Evolutionary conservation across 805 yeast genomes (phyloP), one percentile per base, ranked within the genome.

Genomic region (Blastobotrys americana): DNA sequence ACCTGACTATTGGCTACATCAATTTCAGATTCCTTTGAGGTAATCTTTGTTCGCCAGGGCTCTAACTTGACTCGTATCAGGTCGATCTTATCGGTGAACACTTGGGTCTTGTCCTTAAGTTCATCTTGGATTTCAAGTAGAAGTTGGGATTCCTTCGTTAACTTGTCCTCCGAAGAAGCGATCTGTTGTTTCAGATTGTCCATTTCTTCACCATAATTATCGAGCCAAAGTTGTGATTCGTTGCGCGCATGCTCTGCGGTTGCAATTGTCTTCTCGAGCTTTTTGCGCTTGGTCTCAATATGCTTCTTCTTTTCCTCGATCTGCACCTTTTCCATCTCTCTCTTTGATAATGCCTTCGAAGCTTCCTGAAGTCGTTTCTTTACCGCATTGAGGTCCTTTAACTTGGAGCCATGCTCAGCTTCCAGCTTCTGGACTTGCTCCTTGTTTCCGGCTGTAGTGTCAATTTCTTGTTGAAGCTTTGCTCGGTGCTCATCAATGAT

Each of bases 41-140:
- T 79, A 23, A 88, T 65, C 50, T 78, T 73, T 21, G 74, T 80
- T 47, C 77, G 78, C 89, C 94, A 87, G 0, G 97, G 98, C 52
- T 84, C 89, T 4, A 87, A 65, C 48, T 81, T 71, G 5, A 69
- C 71, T 58, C 85, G 89, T 34, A 79, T 64, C 10, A 57, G 54
- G 52, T 77, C 83, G 42, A 89, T 82, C 55, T 84, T 74, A 5
- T 71, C 73, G 1, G 89, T 76, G 44, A 82, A 72, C 2, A 67
- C 78, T 8, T 78, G 72, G 0, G 97, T 90, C 58, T 86, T 85
- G 39, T 77, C 81, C 5, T 86, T 78, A 38, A 93, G 70, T 22
- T 76, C 77, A 5, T 70, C 53, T 55, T 88, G 77, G 9, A 89
- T 78, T 20, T 72, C 72, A 43, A 79, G 83, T 18, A 90, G 64